Conservation (phyloP, 495 filamentous ascomycete genomes). For the Daldinia concentrica region DNA sequence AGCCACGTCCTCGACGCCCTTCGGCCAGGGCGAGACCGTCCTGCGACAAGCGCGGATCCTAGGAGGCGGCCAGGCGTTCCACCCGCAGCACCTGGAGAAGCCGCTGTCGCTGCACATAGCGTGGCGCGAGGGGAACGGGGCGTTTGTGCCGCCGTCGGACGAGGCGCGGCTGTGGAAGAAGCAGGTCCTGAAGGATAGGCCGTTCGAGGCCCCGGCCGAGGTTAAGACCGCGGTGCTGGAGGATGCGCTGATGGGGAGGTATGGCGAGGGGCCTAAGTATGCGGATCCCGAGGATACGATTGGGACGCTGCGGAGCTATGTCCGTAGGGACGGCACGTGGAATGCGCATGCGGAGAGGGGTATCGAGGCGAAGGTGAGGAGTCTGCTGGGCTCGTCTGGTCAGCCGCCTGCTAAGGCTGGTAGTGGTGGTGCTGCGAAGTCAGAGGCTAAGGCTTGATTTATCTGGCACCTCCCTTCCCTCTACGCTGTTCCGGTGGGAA, state of each 20-base stretch:
- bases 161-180: conserved; percentile 25
- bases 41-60: conserved; percentile 43
- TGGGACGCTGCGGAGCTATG: conserved; percentile 48
- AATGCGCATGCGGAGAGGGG: conserved; percentile 41
- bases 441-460: conserved; percentile 12
- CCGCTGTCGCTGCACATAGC: too few species aligned
- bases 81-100: conserved; percentile 3
- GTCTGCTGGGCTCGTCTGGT: conserved; percentile 36
- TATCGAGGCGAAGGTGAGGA: conserved; percentile 49
- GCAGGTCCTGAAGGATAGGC: conserved; percentile 8
- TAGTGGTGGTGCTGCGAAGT: background rate
- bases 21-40: conserved; percentile 34
- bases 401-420: conserved; percentile 1
- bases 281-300: conserved; percentile 46
- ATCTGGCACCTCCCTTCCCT: background rate
- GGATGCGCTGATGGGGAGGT: conserved; percentile 53
- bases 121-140: conserved; percentile 17
- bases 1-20: conserved; percentile 13
- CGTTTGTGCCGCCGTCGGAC: conserved; percentile 34
- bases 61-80: conserved; percentile 35
- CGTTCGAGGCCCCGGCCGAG: conserved; percentile 26
- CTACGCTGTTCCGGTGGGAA: background rate
- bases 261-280: conserved; percentile 45
- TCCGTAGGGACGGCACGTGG: conserved; percentile 52
- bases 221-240: conserved; percentile 53